Percentiles rank a stretch among this genome's conserved stretches.
Conservation (phyloP, 176 grass and related monocot species). For the Chloris gayana region DNA sequence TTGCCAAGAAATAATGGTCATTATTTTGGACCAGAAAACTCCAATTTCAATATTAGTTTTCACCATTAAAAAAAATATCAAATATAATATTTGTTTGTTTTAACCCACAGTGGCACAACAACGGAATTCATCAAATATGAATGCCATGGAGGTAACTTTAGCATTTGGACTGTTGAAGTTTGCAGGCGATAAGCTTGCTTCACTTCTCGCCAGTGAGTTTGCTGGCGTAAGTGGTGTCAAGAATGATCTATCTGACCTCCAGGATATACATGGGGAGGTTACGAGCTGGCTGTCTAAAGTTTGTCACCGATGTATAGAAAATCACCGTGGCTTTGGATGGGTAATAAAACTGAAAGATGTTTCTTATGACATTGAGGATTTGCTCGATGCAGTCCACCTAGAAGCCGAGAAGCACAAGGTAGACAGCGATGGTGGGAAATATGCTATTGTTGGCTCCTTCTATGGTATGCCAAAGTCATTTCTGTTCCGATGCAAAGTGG, state of each 20-base stretch:
- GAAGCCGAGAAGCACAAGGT: too few relatives aligned
- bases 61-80: too few relatives aligned
- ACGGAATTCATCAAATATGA: too few relatives aligned
- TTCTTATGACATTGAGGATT: conserved; percentile 1
- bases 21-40: too few relatives aligned
- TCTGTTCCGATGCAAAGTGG: background rate
- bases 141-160: background rate
- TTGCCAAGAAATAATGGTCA: too few relatives aligned
- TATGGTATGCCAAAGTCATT: background rate
- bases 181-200: background rate
- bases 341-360: background rate
- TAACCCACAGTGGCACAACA: too few relatives aligned
- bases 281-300: background rate
- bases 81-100: too few relatives aligned
- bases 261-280: background rate
- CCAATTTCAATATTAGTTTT: too few relatives aligned
- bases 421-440: too few relatives aligned
- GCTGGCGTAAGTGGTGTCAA: background rate
- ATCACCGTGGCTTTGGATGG: background rate
- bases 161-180: background rate
- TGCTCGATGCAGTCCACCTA: background rate
- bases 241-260: background rate
- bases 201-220: background rate
- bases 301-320: background rate
- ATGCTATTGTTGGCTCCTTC: too few relatives aligned